Percentiles rank a stretch among this genome's conserved stretches.
Conservation (phyloP, 495 filamentous ascomycete genomes). For the Ramalina intermedia region DNA sequence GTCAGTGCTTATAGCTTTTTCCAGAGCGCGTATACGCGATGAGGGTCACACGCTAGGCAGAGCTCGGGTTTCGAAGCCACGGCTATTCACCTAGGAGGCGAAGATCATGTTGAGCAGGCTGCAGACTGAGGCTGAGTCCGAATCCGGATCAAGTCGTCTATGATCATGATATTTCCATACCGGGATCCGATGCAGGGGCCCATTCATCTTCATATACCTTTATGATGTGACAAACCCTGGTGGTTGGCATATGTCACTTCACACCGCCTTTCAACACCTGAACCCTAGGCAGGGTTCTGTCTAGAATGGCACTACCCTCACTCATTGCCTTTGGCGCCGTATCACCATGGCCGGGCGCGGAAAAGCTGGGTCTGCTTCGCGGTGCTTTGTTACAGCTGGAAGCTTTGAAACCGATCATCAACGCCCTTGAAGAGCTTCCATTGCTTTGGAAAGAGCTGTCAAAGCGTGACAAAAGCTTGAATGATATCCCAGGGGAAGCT, state of each 20-base stretch:
- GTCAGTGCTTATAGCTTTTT: not conserved
- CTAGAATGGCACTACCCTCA: slow-evolving; percentile 3
- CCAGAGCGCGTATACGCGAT: not conserved
- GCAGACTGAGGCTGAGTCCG: not conserved
- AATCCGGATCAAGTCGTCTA: not conserved
- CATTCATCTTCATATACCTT: slow-evolving; percentile 1
- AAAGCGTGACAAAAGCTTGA: not conserved
- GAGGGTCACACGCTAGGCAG: no score
- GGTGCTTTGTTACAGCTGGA: slow-evolving; percentile 1
- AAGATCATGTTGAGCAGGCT: no score
- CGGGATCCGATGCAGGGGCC: not conserved
- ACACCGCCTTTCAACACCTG: not conserved
- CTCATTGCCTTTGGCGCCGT: slow-evolving; percentile 7
- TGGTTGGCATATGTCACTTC: not conserved
- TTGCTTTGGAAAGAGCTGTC: slow-evolving; percentile 1
- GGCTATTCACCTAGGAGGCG: no score
- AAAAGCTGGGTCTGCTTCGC: slow-evolving; percentile 2
- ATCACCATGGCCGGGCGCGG: slow-evolving; percentile 6
- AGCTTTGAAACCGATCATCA: not conserved
- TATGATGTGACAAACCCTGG: not conserved
- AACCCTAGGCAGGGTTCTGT: not conserved
- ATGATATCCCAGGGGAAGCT: slow-evolving; percentile 1
- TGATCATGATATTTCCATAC: not conserved
- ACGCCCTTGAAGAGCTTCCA: slow-evolving; percentile 2
- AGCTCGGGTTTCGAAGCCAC: no score